These are phyloP conservation scores for Neurospora terricola DNA, from an alignment of 495 filamentous ascomycete species.

Conservation along the genomic window DNA sequence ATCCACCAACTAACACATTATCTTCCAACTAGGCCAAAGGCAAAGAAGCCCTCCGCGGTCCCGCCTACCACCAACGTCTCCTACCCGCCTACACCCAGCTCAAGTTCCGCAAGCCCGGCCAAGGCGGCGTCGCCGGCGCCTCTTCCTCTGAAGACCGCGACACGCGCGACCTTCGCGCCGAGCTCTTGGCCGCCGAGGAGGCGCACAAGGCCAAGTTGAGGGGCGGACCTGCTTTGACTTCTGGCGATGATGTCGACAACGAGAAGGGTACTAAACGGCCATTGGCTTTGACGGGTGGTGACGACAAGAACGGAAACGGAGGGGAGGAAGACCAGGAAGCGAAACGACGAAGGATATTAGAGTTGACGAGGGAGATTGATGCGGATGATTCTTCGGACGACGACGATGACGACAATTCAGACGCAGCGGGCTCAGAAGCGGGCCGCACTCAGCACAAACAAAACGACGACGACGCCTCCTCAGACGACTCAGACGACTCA, in stretches of 20 bases:
- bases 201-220: constrained; percentile 78
- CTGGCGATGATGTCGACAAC: constrained; percentile 20
- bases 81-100: constrained; percentile 86
- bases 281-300: constrained; percentile 36
- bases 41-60: constrained; percentile 88
- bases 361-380: constrained; percentile 83
- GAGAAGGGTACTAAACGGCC: constrained; percentile 53
- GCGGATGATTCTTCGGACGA: constrained; percentile 67
- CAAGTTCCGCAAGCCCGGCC: constrained; percentile 80
- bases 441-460: too few relatives aligned
- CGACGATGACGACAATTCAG: constrained; percentile 41
- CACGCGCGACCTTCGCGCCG: constrained; percentile 76
- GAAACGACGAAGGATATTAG: constrained; percentile 78
- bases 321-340: constrained; percentile 66
- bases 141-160: constrained; percentile 37
- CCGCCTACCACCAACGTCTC: constrained; percentile 92
- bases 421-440: constrained; percentile 25
- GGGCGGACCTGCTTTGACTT: constrained; percentile 37
- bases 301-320: constrained; percentile 19
- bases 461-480: constrained; percentile 33
- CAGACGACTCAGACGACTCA: not conserved
- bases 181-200: constrained; percentile 81
- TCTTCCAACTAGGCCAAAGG: constrained; percentile 60
- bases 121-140: constrained; percentile 61
- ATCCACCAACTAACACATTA: constrained; percentile 9